phyloP scores from a whole-genome alignment of 1,284 basidiomycete genomes.

The Pseudozyma sp. region DNA sequence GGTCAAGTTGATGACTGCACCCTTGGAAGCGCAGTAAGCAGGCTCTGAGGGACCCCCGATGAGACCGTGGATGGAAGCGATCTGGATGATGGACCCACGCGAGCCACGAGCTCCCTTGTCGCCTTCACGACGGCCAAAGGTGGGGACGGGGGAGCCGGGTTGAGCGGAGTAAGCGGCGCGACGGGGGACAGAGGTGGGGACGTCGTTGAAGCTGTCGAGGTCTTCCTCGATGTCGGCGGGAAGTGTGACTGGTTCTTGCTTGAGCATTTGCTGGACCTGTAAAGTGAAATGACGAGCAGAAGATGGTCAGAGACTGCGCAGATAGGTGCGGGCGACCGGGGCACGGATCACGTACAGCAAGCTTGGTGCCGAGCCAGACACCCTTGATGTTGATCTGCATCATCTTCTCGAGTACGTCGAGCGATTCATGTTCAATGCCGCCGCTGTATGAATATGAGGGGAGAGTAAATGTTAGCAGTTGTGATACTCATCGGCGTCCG shows the following conservation, averaged over 20 bases:
- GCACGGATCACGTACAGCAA: constrained; percentile 7
- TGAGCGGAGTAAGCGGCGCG: constrained; percentile 17
- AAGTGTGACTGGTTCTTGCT: constrained; percentile 38
- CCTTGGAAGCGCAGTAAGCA: constrained; percentile 45
- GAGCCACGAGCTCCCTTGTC: constrained; percentile 48
- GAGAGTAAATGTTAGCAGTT: too few species aligned
- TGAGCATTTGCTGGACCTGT: constrained; percentile 41
- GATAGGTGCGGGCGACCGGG: too few species aligned
- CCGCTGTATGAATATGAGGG: not conserved
- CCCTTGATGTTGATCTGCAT: constrained; percentile 52
- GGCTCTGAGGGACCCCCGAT: constrained; percentile 50
- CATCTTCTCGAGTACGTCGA: constrained; percentile 39
- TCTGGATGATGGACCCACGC: constrained; percentile 46
- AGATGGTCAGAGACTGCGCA: too few species aligned
- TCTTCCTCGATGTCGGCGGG: constrained; percentile 46
- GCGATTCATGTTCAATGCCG: constrained; percentile 40
- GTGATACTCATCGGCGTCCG: not conserved
- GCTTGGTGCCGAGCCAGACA: constrained; percentile 44
- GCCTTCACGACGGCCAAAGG: constrained; percentile 22
- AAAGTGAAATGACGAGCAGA: too few species aligned
- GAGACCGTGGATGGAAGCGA: constrained; percentile 47
- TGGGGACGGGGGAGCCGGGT: constrained; percentile 24
- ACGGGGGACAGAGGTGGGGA: constrained; percentile 14
- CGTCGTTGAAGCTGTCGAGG: constrained; percentile 36
- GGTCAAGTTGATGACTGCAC: constrained; percentile 46